These are phyloP conservation scores for Populus euphratica DNA, from an alignment of 345 rosid genomes.

Conservation along the genomic window DNA sequence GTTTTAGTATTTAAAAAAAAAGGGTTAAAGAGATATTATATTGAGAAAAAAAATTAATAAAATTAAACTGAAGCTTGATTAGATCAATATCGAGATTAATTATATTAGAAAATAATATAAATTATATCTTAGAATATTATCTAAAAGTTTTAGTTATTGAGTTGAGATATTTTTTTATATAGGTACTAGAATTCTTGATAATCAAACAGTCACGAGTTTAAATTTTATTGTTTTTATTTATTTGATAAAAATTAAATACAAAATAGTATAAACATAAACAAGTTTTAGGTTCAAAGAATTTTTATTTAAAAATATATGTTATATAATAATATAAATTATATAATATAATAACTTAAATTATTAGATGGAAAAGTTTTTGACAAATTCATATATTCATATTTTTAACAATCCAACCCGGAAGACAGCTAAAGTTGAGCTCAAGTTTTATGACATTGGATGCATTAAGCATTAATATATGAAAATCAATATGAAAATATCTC, in stretches of 20 bases:
- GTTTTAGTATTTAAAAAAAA: no score
- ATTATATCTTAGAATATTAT: accelerated
- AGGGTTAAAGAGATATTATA: no score
- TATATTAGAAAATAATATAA: no score
- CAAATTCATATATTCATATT: no score
- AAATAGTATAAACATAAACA: accelerated
- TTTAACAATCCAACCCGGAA: no score
- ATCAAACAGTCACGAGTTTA: accelerated
- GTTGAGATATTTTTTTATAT: no score
- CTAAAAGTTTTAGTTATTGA: accelerated
- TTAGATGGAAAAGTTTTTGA: accelerated
- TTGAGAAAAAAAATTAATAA: no score
- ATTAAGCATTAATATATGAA: background rate
- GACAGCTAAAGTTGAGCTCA: no score
- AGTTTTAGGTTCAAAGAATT: accelerated
- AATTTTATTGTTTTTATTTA: accelerated
- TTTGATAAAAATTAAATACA: no score
- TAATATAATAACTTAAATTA: accelerated
- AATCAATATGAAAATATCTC: background rate
- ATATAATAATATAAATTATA: no score
- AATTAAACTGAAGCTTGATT: no score
- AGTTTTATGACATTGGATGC: no score
- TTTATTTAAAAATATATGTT: accelerated
- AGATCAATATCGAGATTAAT: accelerated
- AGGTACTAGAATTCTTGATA: accelerated